phyloP scores from a whole-genome alignment of 495 filamentous ascomycete genomes.

The Beverwykella pulmonaria region DNA sequence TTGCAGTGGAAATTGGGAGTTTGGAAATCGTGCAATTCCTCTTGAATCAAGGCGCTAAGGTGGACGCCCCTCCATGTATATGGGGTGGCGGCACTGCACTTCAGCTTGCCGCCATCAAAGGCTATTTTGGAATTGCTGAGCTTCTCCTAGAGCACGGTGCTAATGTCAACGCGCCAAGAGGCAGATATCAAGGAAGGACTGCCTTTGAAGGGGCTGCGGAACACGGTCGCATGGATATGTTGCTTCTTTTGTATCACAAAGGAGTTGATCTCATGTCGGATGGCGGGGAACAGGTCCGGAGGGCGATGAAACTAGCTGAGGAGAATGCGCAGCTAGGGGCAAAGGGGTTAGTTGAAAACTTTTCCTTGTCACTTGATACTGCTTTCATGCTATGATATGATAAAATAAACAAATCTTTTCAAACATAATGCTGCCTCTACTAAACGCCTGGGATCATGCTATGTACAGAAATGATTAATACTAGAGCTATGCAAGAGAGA shows the following conservation, averaged over 20 bases:
- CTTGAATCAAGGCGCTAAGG: slow-evolving; percentile 41
- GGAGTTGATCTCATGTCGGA: slow-evolving; percentile 25
- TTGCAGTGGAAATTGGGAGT: slow-evolving; percentile 38
- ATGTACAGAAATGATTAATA: background rate
- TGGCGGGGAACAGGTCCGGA: slow-evolving; percentile 27
- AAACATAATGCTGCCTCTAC: too few relatives aligned
- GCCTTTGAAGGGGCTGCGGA: slow-evolving; percentile 52
- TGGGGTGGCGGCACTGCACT: slow-evolving; percentile 38
- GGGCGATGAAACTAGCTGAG: slow-evolving; percentile 12
- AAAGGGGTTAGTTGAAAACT: background rate
- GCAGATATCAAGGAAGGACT: slow-evolving; percentile 44
- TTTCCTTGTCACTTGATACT: background rate
- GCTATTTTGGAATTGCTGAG: slow-evolving; percentile 31
- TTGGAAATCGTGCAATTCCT: slow-evolving; percentile 40
- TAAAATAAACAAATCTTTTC: background rate
- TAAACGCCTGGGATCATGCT: background rate
- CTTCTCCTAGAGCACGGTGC: slow-evolving; percentile 39
- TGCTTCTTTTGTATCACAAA: slow-evolving; percentile 41
- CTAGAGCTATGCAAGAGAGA: too few relatives aligned
- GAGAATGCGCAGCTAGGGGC: slow-evolving; percentile 12
- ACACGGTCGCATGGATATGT: slow-evolving; percentile 52
- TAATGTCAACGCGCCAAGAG: slow-evolving; percentile 17
- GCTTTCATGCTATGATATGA: background rate
- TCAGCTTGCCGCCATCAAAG: slow-evolving; percentile 35
- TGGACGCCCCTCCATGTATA: slow-evolving; percentile 39